Conservation (phyloP, 2,329 filamentous ascomycete species). For the Blastomyces silverae region DNA sequence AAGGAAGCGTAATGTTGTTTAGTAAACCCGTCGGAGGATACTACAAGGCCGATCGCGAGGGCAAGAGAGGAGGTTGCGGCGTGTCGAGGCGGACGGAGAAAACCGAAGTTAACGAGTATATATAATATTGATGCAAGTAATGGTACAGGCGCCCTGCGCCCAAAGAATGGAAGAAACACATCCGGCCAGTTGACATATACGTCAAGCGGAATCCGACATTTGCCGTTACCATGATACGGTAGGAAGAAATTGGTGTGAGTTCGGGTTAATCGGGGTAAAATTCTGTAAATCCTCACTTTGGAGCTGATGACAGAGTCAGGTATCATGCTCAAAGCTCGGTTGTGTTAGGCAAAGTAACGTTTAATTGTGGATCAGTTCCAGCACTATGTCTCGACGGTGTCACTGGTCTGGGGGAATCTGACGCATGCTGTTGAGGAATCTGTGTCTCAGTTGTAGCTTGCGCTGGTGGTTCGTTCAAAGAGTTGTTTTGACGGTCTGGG, state of each 20-base stretch:
- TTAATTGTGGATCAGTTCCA: conserved; percentile 16
- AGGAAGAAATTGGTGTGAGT: neutral
- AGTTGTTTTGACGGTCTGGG: neutral
- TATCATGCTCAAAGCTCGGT: conserved; percentile 2
- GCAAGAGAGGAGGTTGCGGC: too few relatives aligned
- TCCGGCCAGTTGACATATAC: neutral
- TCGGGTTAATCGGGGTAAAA: neutral
- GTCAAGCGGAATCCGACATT: neutral
- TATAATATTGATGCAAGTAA: conserved; percentile 5
- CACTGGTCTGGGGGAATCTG: neutral
- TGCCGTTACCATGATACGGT: neutral
- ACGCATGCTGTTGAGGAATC: neutral
- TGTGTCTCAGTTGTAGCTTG: neutral
- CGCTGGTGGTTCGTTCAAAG: neutral
- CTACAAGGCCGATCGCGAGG: neutral
- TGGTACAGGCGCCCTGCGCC: conserved; percentile 9
- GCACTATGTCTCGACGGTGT: neutral
- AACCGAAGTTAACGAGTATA: conserved; percentile 4
- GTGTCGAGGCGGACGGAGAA: neutral
- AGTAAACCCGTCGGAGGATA: neutral
- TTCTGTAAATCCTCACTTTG: neutral
- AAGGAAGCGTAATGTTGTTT: neutral
- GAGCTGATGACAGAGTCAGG: neutral
- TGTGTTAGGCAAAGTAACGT: conserved; percentile 14
- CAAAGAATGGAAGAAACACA: neutral